Conservation (phyloP, 2,329 filamentous ascomycete genomes). For the Cytospora schulzeri region DNA sequence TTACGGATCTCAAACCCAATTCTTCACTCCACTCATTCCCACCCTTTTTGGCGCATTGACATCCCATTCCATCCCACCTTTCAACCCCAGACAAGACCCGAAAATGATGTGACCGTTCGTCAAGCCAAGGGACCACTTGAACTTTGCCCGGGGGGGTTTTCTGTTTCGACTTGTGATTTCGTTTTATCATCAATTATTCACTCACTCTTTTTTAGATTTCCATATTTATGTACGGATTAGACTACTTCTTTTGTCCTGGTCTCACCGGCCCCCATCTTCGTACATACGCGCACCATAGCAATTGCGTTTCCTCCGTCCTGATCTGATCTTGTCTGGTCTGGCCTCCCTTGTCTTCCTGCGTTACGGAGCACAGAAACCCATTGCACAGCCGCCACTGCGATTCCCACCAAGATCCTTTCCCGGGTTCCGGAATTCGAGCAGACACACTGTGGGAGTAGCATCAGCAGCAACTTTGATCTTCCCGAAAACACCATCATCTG, state of each 20-base stretch:
- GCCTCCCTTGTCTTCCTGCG: background rate
- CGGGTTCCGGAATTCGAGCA: background rate
- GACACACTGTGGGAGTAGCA: background rate
- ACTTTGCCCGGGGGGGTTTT: slow-evolving; percentile 9
- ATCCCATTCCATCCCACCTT: too few relatives aligned
- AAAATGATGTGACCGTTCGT: background rate
- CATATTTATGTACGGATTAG: too few relatives aligned
- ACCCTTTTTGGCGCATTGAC: background rate
- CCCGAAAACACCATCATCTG: background rate
- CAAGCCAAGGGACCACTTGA: background rate
- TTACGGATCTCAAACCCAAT: background rate
- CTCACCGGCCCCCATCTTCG: background rate
- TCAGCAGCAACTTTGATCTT: too few relatives aligned
- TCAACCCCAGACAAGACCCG: background rate
- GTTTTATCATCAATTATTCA: slow-evolving; percentile 1
- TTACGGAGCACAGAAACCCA: slow-evolving; percentile 8
- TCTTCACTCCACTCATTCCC: background rate
- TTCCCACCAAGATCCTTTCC: slow-evolving; percentile 7
- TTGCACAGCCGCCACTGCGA: slow-evolving; percentile 21
- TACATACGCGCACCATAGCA: background rate
- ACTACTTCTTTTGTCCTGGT: slow-evolving; percentile 7
- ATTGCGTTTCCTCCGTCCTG: slow-evolving; percentile 2
- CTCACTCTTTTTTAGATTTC: slow-evolving; percentile 11
- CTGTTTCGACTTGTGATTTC: background rate
- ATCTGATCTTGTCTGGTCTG: background rate